Conservation (phyloP, 2,329 filamentous ascomycete genomes). For the Trichoderma sp. region DNA sequence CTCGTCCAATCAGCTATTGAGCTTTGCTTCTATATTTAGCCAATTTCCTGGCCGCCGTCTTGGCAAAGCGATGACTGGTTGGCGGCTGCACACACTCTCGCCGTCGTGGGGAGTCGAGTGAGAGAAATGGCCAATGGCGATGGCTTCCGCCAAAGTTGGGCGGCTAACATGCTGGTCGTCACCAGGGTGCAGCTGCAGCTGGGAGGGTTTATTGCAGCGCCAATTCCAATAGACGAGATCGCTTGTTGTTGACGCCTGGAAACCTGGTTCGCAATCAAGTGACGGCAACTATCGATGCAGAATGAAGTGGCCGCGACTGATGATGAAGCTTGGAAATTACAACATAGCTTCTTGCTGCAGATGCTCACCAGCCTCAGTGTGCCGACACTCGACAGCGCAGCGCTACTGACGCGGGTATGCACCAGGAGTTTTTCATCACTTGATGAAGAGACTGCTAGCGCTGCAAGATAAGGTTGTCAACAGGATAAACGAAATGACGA, state of each 20-base stretch:
- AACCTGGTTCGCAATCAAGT: not conserved
- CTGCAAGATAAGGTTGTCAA: not conserved
- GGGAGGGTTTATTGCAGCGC: not conserved
- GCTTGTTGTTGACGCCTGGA: not conserved
- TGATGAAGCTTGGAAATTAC: not conserved
- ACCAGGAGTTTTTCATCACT: not conserved
- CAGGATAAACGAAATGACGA: not conserved
- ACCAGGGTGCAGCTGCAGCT: conserved; percentile 8
- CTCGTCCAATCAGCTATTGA: conserved; percentile 34
- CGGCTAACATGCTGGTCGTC: conserved; percentile 19
- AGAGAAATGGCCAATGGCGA: conserved; percentile 25
- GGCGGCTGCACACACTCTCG: conserved; percentile 39
- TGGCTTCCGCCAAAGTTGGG: conserved; percentile 9
- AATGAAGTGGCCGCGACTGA: not conserved
- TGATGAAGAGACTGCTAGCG: not conserved
- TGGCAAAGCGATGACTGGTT: conserved; percentile 32
- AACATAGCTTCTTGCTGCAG: not conserved
- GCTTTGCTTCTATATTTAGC: conserved; percentile 38
- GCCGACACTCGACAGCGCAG: not conserved
- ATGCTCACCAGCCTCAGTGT: not conserved
- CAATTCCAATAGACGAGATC: not conserved
- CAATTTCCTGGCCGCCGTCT: conserved; percentile 9
- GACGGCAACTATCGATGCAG: not conserved
- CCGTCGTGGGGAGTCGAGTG: conserved; percentile 23
- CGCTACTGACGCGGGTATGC: conserved; percentile 2